These are phyloP conservation scores for Musa balbisiana DNA, from an alignment of 202 grass and related monocot genomes.

Conservation along the genomic window DNA sequence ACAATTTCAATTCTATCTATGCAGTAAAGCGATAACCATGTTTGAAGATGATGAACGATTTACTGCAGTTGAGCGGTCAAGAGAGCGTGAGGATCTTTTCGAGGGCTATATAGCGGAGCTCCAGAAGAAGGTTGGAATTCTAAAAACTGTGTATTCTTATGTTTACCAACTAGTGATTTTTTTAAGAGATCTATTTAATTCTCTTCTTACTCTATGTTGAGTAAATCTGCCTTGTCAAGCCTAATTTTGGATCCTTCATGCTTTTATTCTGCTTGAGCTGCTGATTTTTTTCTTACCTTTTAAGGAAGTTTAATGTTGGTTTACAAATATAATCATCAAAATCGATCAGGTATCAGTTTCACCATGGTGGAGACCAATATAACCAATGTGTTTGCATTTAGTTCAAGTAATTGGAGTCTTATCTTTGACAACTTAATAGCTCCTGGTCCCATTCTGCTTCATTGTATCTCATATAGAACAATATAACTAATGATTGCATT, in stretches of 20 bases:
- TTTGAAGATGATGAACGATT: slow-evolving; percentile 89
- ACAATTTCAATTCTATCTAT: slow-evolving; percentile 25
- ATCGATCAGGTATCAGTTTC: too few relatives aligned
- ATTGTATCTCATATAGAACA: too few relatives aligned
- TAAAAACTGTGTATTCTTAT: neutral
- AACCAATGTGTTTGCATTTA: too few relatives aligned
- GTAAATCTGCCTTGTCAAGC: neutral
- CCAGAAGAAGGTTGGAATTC: slow-evolving; percentile 69
- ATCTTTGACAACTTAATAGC: too few relatives aligned
- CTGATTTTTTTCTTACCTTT: too few relatives aligned
- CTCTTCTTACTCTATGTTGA: neutral
- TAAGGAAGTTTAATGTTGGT: too few relatives aligned
- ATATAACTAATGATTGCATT: too few relatives aligned
- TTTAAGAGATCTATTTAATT: slow-evolving; percentile 7
- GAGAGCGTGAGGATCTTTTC: slow-evolving; percentile 93
- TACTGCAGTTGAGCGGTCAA: slow-evolving; percentile 66
- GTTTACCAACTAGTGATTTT: neutral
- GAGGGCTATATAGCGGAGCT: slow-evolving; percentile 88
- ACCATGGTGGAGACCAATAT: too few relatives aligned
- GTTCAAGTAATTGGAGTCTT: too few relatives aligned
- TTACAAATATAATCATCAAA: too few relatives aligned
- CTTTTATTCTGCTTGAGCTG: too few relatives aligned
- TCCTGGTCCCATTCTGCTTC: too few relatives aligned
- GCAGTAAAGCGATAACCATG: slow-evolving; percentile 90
- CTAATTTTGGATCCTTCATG: neutral